phyloP scores from a whole-genome alignment of 768 basidiomycete genomes.

The Neoboletus subvelutipes region DNA sequence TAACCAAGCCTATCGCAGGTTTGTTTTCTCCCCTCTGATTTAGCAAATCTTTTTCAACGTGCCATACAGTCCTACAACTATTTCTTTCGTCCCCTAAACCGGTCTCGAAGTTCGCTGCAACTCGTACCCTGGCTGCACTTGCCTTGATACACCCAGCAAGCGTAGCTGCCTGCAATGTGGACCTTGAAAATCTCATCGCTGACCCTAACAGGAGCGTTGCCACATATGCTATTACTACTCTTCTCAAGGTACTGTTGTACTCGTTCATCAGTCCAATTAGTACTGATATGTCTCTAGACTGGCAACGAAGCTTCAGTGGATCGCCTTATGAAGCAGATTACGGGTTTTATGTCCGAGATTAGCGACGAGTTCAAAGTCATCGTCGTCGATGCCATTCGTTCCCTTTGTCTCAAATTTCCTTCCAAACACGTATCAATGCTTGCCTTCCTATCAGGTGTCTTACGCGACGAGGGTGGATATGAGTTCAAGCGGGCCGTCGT shows the following conservation, averaged over 20 bases:
- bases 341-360: constrained; percentile 98
- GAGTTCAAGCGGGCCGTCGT: constrained; percentile 99
- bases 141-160: constrained; percentile 82
- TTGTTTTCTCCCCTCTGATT: constrained; percentile 23
- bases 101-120: constrained; percentile 94
- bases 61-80: constrained; percentile 74
- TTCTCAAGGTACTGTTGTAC: constrained; percentile 72
- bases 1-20: constrained; percentile 90
- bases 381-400: constrained; percentile 97
- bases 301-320: constrained; percentile 99
- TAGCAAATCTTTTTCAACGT: constrained; percentile 7
- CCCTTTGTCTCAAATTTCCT: constrained; percentile 98
- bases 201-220: constrained; percentile 95
- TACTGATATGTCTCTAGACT: constrained; percentile 54
- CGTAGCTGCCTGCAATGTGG: constrained; percentile 92
- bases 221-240: constrained; percentile 96
- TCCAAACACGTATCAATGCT: constrained; percentile 97
- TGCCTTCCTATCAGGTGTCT: constrained; percentile 91
- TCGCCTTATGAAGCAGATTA: constrained; percentile 98
- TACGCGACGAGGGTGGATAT: constrained; percentile 98
- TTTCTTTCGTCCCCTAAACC: constrained; percentile 96
- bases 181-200: constrained; percentile 94
- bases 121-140: constrained; percentile 88
- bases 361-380: constrained; percentile 99
- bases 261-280: neutral